phyloP scores from a whole-genome alignment of 352 stramenopile species.

The Phytophthora palmivora region DNA sequence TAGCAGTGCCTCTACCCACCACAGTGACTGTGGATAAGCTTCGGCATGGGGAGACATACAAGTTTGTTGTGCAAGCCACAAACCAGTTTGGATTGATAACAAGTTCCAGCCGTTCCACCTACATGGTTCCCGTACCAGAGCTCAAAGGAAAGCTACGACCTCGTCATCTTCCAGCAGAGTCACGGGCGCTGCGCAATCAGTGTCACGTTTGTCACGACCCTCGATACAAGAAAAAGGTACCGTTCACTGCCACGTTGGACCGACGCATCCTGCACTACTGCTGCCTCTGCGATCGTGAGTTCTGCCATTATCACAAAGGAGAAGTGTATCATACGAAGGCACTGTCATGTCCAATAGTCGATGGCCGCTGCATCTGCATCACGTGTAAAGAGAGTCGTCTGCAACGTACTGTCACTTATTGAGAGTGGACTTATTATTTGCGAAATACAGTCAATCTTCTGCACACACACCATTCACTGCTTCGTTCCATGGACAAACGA shows the following conservation, averaged over 20 bases:
- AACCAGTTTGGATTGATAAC: slow-evolving; percentile 83
- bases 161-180: slow-evolving; percentile 38
- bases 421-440: slow-evolving; percentile 24
- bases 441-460: slow-evolving; percentile 2
- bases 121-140: slow-evolving; percentile 84
- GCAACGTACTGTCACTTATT: slow-evolving; percentile 62
- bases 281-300: slow-evolving; percentile 79
- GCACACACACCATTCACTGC: not conserved
- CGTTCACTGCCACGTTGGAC: slow-evolving; percentile 71
- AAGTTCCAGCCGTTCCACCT: slow-evolving; percentile 81
- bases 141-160: slow-evolving; percentile 70
- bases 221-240: slow-evolving; percentile 67
- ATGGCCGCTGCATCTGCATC: slow-evolving; percentile 79
- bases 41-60: slow-evolving; percentile 84
- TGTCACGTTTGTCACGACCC: slow-evolving; percentile 82
- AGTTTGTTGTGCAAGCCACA: slow-evolving; percentile 84
- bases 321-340: slow-evolving; percentile 83
- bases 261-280: slow-evolving; percentile 84
- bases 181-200: slow-evolving; percentile 57
- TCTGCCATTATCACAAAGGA: slow-evolving; percentile 87
- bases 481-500: slow-evolving; percentile 27
- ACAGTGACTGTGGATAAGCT: slow-evolving; percentile 67
- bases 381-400: slow-evolving; percentile 73
- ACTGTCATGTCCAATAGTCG: slow-evolving; percentile 79
- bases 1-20: slow-evolving; percentile 71